Evolutionary conservation across 2,329 filamentous ascomycete species (phyloP), one percentile per base, ranked within the genome.

Genomic region (Diaporthe sp.): DNA sequence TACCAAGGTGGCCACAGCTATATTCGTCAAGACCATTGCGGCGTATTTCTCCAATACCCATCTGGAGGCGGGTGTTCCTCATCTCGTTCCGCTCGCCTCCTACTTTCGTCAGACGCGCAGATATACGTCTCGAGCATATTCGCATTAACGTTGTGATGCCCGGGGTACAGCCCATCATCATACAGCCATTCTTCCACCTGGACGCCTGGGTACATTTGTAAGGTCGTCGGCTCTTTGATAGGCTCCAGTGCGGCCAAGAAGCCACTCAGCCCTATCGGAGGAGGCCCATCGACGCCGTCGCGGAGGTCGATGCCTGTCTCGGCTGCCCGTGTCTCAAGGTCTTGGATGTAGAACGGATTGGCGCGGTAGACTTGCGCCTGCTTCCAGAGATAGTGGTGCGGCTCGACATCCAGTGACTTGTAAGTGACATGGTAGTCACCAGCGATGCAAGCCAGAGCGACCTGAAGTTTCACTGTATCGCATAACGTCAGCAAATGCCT

Each of bases 351-450:
- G 44, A 67, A 51, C 3, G 62, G 62, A 28, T 51, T 67, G 44
- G 19, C 19, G 8, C 28, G 1, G 19, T 51, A 49, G 10, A 51
- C 10, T 4, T 67, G 28, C 17, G 44, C 44, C 25, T 51, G 62
- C 28, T 51, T 51, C 44, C 44, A 67, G 17, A 67, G 44, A 10
- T 67, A 42, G 62, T 51, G 62, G 28, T 67, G 62, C 31, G 44
- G 62, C 44, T 51, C 44, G 44, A 51, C 28, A 31, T 51, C 31
- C 3, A 67, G 31, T 25, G 31, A 51, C 28, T 37, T 67, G 62
- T 51, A 67, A 2, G 62, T 67, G 62, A 67, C 62, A 19, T 67
- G 44, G 17, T 51, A 67, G 12, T 51, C 44, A 37, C 62, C 28
- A 25, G 62, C 62, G 12, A 67, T 67, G 2, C 62, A 67, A 15